Evolutionary conservation across 257 asterid genomes (phyloP), one percentile per base, ranked within the genome.

Genomic region (Scutellaria barbata): DNA sequence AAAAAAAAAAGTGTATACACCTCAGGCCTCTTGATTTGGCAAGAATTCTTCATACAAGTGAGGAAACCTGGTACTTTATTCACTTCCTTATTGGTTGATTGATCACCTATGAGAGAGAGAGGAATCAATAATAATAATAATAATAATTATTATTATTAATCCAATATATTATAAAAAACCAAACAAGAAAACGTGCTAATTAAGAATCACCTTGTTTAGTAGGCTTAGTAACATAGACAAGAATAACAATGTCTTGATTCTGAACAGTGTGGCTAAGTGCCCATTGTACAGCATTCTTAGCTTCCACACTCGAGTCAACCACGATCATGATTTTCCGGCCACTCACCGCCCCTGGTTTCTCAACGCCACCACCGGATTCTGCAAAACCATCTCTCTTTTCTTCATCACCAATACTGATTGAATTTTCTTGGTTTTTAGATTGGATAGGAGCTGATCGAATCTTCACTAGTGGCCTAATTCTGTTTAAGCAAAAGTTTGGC

Each of bases 301-400:
- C 82, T 82, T 87, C 96, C 37, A 64, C 37, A 74, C 89, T 81
- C 7, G 89, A 71, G 72, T 90, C 97, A 16, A 89, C 88, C 58
- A 90, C 88, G 62, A 90, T 84, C 95, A 90, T 83, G 53, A 90
- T 85, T 81, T 79, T 88, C 85, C 95, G 83, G 61, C 88, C 95
- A 79, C 76, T 72, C 1, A 60, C 39, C 1, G 61, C 76, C 22
- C 52, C 76, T 6, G 73, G 5, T 75, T 76, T 73, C 9, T 40
- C 65, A n/a, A 8, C 70, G 3, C 71, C 76, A 11, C 35, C 61
- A 1, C 57, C 54, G 42, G 76, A 63, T n/a, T 54, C 39, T 39
- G 6, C 69, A 35, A 65, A 37, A 22, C 35, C 33, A 0, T 78
- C 61, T 11, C 46, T 66, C 43, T 68, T 75, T 30, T 76, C 83